phyloP scores from a whole-genome alignment of 441 rosid genomes.

The Arabidopsis hybrid region DNA sequence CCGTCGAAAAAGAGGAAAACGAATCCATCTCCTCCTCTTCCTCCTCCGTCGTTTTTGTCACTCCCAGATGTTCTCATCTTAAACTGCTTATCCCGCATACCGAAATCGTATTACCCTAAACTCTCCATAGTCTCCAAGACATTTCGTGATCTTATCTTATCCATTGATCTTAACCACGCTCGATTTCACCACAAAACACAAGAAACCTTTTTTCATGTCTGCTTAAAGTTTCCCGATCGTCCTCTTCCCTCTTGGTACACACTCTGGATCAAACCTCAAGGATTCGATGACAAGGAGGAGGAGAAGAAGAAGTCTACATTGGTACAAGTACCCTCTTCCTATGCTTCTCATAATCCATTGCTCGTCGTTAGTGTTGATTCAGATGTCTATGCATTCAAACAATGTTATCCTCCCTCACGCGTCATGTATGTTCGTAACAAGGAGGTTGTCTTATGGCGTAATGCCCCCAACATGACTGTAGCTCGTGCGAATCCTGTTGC shows the following conservation, averaged over 20 bases:
- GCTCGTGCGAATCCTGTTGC: constrained; percentile 67
- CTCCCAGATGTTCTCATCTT: constrained; percentile 65
- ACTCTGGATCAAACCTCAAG: constrained; percentile 45
- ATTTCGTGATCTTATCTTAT: constrained; percentile 52
- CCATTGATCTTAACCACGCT: constrained; percentile 51
- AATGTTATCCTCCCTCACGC: constrained; percentile 51
- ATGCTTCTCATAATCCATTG: constrained; percentile 48
- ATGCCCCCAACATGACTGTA: constrained; percentile 57
- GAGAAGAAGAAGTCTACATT: constrained; percentile 18
- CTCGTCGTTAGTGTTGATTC: constrained; percentile 52
- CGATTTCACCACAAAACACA: constrained; percentile 53
- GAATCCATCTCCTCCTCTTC: not conserved
- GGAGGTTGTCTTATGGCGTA: constrained; percentile 54
- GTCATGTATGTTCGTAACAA: constrained; percentile 64
- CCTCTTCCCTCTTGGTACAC: constrained; percentile 53
- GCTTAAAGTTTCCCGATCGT: constrained; percentile 48
- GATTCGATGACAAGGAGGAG: not conserved
- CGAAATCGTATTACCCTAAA: constrained; percentile 59
- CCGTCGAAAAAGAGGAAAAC: not conserved
- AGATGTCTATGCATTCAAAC: constrained; percentile 58
- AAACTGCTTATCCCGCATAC: constrained; percentile 67
- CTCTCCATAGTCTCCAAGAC: constrained; percentile 66
- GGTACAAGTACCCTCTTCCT: constrained; percentile 52
- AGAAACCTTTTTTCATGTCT: constrained; percentile 51
- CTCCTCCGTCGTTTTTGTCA: constrained; percentile 51